phyloP scores from a whole-genome alignment of 2,329 filamentous ascomycete genomes.

The Aureobasidium uvarum region DNA sequence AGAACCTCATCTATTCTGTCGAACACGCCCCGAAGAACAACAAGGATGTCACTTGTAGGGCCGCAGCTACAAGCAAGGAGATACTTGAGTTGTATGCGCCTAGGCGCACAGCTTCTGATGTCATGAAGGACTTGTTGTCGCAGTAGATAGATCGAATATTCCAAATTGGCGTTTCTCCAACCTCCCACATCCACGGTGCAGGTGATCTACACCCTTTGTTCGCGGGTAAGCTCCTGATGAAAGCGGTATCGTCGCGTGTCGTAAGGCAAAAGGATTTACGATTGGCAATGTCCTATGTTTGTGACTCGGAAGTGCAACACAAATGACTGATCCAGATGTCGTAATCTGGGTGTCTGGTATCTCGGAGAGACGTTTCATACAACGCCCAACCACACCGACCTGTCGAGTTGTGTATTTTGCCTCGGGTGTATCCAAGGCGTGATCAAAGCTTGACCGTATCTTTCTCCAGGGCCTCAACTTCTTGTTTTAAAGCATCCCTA shows the following conservation, averaged over 20 bases:
- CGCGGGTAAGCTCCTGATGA: too few species aligned
- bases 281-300: too few species aligned
- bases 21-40: neutral
- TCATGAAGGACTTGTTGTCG: neutral
- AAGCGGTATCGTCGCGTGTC: too few species aligned
- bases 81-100: neutral
- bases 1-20: neutral
- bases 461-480: slow-evolving; percentile 34
- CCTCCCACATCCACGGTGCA: neutral
- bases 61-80: neutral
- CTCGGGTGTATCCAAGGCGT: too few species aligned
- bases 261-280: too few species aligned
- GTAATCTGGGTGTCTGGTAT: too few species aligned
- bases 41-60: neutral
- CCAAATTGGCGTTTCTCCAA: neutral
- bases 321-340: too few species aligned
- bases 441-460: slow-evolving; percentile 26
- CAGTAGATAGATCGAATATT: neutral
- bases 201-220: too few species aligned
- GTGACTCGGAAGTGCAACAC: too few species aligned
- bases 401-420: too few species aligned
- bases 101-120: neutral
- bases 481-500: slow-evolving; percentile 43
- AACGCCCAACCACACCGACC: too few species aligned
- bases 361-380: too few species aligned